Base-by-base conservation (phyloP, 2,329 filamentous ascomycete genomes). In the Talaromyces sp. region DNA sequence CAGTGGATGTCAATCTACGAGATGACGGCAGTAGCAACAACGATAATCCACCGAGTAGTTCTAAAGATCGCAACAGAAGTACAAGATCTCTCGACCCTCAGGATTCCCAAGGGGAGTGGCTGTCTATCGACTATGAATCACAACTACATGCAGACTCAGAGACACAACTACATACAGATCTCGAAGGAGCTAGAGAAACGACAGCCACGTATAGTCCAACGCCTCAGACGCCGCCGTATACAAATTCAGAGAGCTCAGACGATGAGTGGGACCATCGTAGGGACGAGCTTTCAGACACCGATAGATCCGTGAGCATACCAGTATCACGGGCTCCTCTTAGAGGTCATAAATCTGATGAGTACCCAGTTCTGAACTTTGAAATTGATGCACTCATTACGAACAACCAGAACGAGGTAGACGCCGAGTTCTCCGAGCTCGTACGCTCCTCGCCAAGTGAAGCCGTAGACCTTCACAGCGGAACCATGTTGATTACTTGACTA, bases 361-460 rank as follows among this genome's bases (percentile, higher is more conserved):
- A 16, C 1, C 1, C 1, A 3, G 1, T 25, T 2, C 2, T 48
- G 12, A 16, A 3, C 21, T 25, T 23, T 21, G 1, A 48, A 7
- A 21, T 48, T 25, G 12, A 48, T 14, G 0, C 21, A 14, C 6
- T 3, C 12, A 48, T 14, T 2, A 25, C 44, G 12, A 48, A 25
- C 2, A 16, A 0, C 5, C 2, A 16, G 5, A 16, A 0, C 5
- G 1, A 16, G 5, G 21, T 2, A 48, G 44, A 44, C 11, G 21
- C 9, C 16, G 11, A 25, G 44, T 12, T 16, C 8, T 48, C 21
- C 14, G 12, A 48, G 25, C 14, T 50, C 21, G 25, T 31, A 3
- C 46, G 1, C 6, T 33, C 46, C 14, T n/a, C 12, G 1, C 23
- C 25, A 1, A 4, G 28, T 18, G 16, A 33, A 18, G 1, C 28